A percentile compares a stretch with the other conserved stretches of the same genome.
Conservation (phyloP, 2,329 filamentous ascomycete species). For the Hypoxylon sp. region DNA sequence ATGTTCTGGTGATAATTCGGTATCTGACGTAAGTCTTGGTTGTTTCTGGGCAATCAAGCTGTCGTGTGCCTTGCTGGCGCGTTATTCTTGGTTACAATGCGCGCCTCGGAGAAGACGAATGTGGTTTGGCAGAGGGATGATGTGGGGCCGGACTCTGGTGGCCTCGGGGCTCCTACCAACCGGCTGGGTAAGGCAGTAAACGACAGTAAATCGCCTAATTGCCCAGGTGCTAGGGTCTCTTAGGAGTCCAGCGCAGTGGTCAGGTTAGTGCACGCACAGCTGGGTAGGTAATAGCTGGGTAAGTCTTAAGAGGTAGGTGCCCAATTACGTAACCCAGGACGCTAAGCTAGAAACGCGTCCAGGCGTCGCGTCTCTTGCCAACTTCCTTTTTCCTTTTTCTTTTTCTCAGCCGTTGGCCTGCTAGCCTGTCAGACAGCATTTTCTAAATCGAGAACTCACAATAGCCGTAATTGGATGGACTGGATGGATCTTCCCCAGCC, state of each 20-base stretch:
- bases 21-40: background rate
- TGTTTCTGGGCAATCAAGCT: constrained; percentile 2
- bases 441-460: constrained; percentile 14
- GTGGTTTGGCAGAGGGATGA: constrained; percentile 10
- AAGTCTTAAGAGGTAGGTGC: no score
- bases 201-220: background rate
- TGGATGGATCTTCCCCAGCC: background rate
- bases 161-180: no score
- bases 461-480: constrained; percentile 16
- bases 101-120: constrained; percentile 4
- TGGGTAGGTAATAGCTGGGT: no score
- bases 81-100: constrained; percentile 22
- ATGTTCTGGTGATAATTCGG: background rate
- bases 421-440: constrained; percentile 2
- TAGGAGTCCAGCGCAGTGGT: no score
- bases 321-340: background rate
- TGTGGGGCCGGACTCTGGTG: constrained; percentile 5
- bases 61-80: constrained; percentile 18
- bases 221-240: background rate
- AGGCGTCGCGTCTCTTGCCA: constrained; percentile 2
- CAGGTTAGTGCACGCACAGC: no score
- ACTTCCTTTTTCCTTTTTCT: background rate
- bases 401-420: background rate
- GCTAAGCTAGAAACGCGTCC: background rate
- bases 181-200: no score